Percentiles rank a stretch among this genome's conserved stretches.
These are phyloP conservation scores for Candida rishiriensis DNA, from an alignment of 805 yeast genomes.

Conservation along the genomic window DNA sequence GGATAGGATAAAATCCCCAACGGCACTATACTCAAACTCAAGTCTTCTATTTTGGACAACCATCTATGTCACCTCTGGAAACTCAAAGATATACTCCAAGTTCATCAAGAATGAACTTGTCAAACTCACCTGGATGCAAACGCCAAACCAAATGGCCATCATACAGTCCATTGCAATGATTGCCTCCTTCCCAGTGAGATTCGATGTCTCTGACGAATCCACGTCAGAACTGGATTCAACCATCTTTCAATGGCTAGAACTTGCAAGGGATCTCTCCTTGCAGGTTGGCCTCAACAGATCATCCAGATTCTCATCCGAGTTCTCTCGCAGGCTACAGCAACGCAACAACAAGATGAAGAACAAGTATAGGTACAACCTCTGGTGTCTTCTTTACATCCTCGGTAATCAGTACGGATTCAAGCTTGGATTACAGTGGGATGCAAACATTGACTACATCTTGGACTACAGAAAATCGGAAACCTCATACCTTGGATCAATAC, in stretches of 20 bases:
- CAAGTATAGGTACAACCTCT: constrained; percentile 18
- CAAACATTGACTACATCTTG: constrained; percentile 13
- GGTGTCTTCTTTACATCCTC: constrained; percentile 25
- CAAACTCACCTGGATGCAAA: constrained; percentile 9
- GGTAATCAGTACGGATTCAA: constrained; percentile 24
- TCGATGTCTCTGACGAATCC: constrained; percentile 2
- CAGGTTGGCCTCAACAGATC: constrained; percentile 19
- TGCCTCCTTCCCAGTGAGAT: constrained; percentile 23
- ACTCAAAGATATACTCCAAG: constrained; percentile 12
- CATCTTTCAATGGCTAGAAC: constrained; percentile 21
- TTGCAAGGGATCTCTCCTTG: constrained; percentile 19
- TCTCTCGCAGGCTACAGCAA: constrained; percentile 12
- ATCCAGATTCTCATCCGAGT: constrained; percentile 12
- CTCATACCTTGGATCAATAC: constrained; percentile 15
- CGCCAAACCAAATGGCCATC: constrained; percentile 13
- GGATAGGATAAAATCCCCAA: constrained; percentile 19
- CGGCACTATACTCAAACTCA: constrained; percentile 14
- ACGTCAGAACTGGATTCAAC: constrained; percentile 17
- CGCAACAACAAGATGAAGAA: constrained; percentile 8
- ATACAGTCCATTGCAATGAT: constrained; percentile 24
- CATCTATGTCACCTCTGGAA: constrained; percentile 17
- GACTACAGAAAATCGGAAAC: constrained; percentile 11
- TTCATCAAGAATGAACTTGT: constrained; percentile 16
- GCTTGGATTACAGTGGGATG: constrained; percentile 26
- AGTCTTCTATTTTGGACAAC: constrained; percentile 31